Percentiles rank a stretch among this genome's conserved stretches.
Conservation (phyloP, 2,329 filamentous ascomycete genomes). For the Alternaria sp. region DNA sequence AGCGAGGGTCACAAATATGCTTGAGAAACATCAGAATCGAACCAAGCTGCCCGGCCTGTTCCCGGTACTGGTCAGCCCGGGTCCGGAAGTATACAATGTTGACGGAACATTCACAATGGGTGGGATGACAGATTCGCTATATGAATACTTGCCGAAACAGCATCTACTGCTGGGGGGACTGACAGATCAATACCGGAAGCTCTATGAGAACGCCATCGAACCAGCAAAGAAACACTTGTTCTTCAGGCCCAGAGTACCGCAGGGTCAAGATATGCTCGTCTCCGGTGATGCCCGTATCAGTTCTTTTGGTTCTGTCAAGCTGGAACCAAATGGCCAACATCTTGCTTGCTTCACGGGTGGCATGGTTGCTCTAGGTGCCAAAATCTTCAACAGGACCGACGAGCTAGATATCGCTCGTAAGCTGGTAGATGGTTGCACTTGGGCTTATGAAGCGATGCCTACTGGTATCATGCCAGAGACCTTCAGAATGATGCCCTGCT, state of each 20-base stretch:
- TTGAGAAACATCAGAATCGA: conserved; percentile 46
- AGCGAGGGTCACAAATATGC: conserved; percentile 45
- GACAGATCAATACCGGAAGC: conserved; percentile 72
- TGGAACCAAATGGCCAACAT: conserved; percentile 59
- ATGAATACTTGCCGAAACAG: conserved; percentile 69
- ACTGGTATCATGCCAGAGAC: conserved; percentile 65
- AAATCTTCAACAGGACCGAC: conserved; percentile 59
- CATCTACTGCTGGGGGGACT: conserved; percentile 79
- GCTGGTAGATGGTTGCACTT: conserved; percentile 64
- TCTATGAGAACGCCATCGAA: conserved; percentile 74
- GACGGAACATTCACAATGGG: conserved; percentile 60
- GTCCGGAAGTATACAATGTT: conserved; percentile 36
- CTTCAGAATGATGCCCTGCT: conserved; percentile 55
- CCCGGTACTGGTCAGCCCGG: conserved; percentile 46
- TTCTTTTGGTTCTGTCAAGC: conserved; percentile 54
- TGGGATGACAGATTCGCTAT: conserved; percentile 64
- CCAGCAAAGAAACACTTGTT: conserved; percentile 77
- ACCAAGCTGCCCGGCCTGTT: conserved; percentile 50
- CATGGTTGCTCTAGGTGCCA: conserved; percentile 63
- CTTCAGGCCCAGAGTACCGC: conserved; percentile 76
- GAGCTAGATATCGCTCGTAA: conserved; percentile 60
- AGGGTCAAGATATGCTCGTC: conserved; percentile 74
- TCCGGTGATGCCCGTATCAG: conserved; percentile 64
- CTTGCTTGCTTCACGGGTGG: conserved; percentile 64
- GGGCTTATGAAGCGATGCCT: conserved; percentile 60